Base-by-base conservation (phyloP, 805 yeast species). In the Yamadazyma tumulicola region DNA sequence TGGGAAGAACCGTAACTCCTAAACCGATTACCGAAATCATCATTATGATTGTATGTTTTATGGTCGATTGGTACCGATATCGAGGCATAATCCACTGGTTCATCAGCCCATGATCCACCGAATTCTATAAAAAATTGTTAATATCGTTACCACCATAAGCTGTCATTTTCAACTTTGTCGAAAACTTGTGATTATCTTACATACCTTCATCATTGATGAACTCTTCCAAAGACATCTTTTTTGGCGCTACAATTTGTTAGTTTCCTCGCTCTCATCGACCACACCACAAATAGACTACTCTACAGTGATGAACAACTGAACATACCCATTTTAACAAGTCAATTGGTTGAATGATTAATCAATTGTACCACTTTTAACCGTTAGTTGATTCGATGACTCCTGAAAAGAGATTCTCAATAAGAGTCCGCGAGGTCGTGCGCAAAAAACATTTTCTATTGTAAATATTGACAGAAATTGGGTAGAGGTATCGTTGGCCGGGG, bases 31-130 rank as follows among this genome's bases (percentile, higher is more conserved):
- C 18, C 15, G 6, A 10, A 6, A 27, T 15, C 19, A 4, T 24
- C 30, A 23, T 32, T 21, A 18, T 26, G 32, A 21, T 26, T 20
- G 4, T 20, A 10, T 14, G 35, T 29, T 28, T 40, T 33, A 31
- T 46, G 51, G 37, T 65, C 69, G 24, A 66, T 64, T 17, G 72
- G 73, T 5, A 67, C 73, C 10, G 70, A 63, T 22, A 67, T 67
- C 6, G 73, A 67, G 12, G 71, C 55, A 47, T 67, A 54, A 43
- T 67, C 71, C 24, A 67, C 57, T 43, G 66, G 72, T 33, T 64
- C 69, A 35, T 67, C 73, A 15, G 72, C 73, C 73, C 73, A 67
- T 29, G 72, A 66, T 29, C 70, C 69, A 33, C 73, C 73, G 49
- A 47, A 63, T 12, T 68, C 72, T 67, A 12, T 6, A 39, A 8